Evolutionary conservation across 768 basidiomycete species (phyloP), one percentile per base, ranked within the genome.

Genomic region (Cystofilobasidium ferigula): DNA sequence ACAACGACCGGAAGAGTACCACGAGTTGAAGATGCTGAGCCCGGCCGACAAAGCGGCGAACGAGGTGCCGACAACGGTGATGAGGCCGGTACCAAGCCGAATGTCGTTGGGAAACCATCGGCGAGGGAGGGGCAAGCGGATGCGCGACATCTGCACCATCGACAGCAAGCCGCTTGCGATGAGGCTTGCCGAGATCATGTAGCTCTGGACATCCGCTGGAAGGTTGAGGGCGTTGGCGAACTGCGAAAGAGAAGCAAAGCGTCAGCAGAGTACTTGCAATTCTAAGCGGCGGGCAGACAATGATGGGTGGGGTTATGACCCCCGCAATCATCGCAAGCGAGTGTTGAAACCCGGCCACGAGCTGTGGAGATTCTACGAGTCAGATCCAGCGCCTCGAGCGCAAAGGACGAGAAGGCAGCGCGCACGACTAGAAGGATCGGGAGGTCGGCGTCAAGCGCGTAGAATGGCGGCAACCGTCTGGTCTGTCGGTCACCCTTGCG

Each of bases 301-400:
- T 86, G 71, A 89, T 89, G 0, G 89, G 88, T 0, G 88, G 89
- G 0, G 86, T 87, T 71, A 89, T 88, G 7, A 66, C 24, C 2
- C 86, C 87, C 1, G 86, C 87, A 20, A 88, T 80, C 88, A 89
- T 89, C 2, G 86, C 87, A 13, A 89, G 82, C 1, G 85, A 82
- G 58, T 73, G 70, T 64, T 76, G 75, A 40, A 75, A 75, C 0
- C 89, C 88, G 69, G 83, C 83, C 0, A 85, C 79, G 36, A 89
- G 20, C 60, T 61, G 43, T 6, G n/a, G n/a, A n/a, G n/a, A n/a
- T n/a, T n/a, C n/a, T n/a, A n/a, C n/a, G n/a, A n/a, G n/a, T 56
- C 28, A n/a, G n/a, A 47, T 47, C 43, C 14, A 47, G 43, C 14
- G 43, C 43, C 16, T n/a, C 16, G 14, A 56, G 53, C 32, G 51